Evolutionary conservation across 352 stramenopile species (phyloP).

Genomic region (Saprolegnia diclina): DNA sequence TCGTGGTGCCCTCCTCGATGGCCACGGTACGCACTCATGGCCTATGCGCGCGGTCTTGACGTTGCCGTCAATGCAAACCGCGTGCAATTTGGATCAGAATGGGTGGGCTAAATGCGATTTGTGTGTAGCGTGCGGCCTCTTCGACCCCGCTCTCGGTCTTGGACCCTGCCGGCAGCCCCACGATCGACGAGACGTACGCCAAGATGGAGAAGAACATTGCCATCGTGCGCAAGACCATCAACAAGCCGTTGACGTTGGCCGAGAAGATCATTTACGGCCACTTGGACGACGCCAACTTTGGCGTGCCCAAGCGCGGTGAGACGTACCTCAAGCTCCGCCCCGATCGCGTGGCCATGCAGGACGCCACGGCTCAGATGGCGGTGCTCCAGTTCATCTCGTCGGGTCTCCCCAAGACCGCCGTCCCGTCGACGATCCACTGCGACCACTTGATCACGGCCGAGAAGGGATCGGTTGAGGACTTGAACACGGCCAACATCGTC

Average conservation of each 20-base stretch:
- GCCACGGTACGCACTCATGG: neutral
- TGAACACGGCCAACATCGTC: constrained; percentile 83
- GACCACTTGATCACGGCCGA: constrained; percentile 93
- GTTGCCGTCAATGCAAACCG: neutral
- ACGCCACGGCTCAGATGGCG: constrained; percentile 92
- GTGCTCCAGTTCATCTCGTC: constrained; percentile 95
- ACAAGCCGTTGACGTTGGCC: constrained; percentile 86
- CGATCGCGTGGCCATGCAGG: constrained; percentile 92
- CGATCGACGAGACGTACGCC: constrained; percentile 89
- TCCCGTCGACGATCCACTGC: constrained; percentile 92
- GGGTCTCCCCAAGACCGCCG: constrained; percentile 87
- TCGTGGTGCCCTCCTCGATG: neutral
- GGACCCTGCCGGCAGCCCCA: constrained; percentile 86
- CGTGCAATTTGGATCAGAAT: neutral
- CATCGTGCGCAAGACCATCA: constrained; percentile 85
- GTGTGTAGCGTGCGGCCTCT: constrained; percentile 33
- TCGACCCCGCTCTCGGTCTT: constrained; percentile 82
- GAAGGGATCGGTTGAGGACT: constrained; percentile 83
- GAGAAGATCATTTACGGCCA: constrained; percentile 95
- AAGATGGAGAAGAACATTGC: constrained; percentile 89
- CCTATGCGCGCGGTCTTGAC: neutral
- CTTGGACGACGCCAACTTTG: constrained; percentile 79
- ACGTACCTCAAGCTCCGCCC: constrained; percentile 91
- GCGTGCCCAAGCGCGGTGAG: constrained; percentile 77
- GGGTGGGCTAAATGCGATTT: neutral